Base-by-base conservation (phyloP, 2,329 filamentous ascomycete species). In the Escovopsis weberi region DNA sequence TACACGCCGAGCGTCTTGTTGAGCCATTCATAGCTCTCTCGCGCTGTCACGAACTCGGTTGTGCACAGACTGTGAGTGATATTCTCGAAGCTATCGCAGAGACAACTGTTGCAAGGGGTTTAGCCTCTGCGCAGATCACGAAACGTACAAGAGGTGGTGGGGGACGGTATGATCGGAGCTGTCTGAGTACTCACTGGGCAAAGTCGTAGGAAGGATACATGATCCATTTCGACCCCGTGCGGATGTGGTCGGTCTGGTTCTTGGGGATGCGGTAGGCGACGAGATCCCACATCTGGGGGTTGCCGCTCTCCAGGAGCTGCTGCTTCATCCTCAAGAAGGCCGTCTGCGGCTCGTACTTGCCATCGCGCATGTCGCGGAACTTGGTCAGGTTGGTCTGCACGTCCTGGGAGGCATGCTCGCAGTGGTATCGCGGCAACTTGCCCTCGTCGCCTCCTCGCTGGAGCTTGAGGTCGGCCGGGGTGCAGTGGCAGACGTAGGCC, bases 171-270 rank as follows among this genome's bases (percentile, higher is more conserved):
- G 18, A 38, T 23, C 23, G 19, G 10, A 10, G 6, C 10, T 23
- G 7, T 38, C 7, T 10, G 4, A 23, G 23, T 4, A 38, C 36
- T 38, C 23, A 38, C 36, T 45, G 85, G 0, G 82, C 83, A 58
- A 93, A 93, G 59, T 94, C 88, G 56, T 95, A 95, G 0, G 89
- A 93, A 0, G 91, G 91, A 59, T 94, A 95, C 48, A 95, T 94
- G 61, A 79, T 82, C 87, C 88, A 96, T 56, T 82, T 78, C 49
- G 75, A 68, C 28, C 84, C 85, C 0, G 88, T 94, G 33, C 85
- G 75, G 61, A 85, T 78, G 58, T 94, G 86, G 37, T 78, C 72
- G 47, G 69, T 70, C 45, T 75, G 64, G 36, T 84, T 78, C 54
- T 82, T 75, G 47, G 86, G 72, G 43, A 96, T 80, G 47, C 89